phyloP scores from a whole-genome alignment of 1,139 yeast genomes.

The Suhomyces atakaporum region DNA sequence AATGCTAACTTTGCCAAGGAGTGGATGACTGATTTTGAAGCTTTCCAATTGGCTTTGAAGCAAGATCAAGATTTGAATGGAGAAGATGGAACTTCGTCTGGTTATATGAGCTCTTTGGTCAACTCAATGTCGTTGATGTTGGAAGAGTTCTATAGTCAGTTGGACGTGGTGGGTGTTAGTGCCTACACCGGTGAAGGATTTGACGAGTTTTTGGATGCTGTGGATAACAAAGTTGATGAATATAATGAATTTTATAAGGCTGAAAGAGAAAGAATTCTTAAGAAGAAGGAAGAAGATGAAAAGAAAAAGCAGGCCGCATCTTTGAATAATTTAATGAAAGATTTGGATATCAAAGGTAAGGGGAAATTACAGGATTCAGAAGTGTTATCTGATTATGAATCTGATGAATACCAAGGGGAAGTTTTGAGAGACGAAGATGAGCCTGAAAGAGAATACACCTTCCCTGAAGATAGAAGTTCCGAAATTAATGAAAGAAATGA shows the following conservation, averaged over 20 bases:
- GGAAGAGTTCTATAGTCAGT: slow-evolving; percentile 92
- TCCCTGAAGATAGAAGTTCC: slow-evolving; percentile 68
- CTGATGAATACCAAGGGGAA: slow-evolving; percentile 61
- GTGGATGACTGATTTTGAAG: slow-evolving; percentile 98
- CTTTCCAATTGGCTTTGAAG: slow-evolving; percentile 77
- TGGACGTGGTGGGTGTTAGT: slow-evolving; percentile 90
- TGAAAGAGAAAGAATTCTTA: slow-evolving; percentile 80
- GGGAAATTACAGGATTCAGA: slow-evolving; percentile 49
- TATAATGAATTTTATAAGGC: slow-evolving; percentile 79
- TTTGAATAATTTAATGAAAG: slow-evolving; percentile 74
- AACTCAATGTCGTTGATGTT: slow-evolving; percentile 95
- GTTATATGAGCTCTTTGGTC: slow-evolving; percentile 91
- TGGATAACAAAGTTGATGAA: slow-evolving; percentile 85
- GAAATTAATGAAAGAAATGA: slow-evolving; percentile 54
- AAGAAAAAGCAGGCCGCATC: slow-evolving; percentile 71
- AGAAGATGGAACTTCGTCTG: slow-evolving; percentile 74
- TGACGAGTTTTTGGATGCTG: slow-evolving; percentile 81
- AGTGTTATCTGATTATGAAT: slow-evolving; percentile 69
- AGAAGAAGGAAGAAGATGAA: slow-evolving; percentile 76
- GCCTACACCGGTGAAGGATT: slow-evolving; percentile 93
- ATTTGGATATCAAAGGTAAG: slow-evolving; percentile 64
- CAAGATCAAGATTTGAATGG: slow-evolving; percentile 63
- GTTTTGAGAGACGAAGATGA: slow-evolving; percentile 67
- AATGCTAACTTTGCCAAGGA: slow-evolving; percentile 86
- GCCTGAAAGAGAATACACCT: slow-evolving; percentile 69